Conservation (phyloP, 805 yeast species). For the Saccharomycopsis vini region DNA sequence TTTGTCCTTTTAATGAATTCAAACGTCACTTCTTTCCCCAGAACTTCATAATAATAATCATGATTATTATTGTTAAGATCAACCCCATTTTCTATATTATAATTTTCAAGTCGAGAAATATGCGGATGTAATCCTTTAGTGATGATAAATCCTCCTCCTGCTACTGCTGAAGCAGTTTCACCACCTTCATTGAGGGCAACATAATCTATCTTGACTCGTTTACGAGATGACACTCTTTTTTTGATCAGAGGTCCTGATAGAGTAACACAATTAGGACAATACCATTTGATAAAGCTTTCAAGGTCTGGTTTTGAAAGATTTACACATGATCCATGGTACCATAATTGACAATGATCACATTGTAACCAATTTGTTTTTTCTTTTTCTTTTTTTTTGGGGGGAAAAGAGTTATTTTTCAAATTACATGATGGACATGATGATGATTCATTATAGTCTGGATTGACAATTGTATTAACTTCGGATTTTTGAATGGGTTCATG, state of each 20-base stretch:
- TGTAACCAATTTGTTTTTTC: slow-evolving; percentile 53
- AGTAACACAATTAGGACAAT: slow-evolving; percentile 43
- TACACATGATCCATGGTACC: slow-evolving; percentile 51
- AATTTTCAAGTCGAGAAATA: slow-evolving; percentile 26
- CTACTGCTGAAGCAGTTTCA: slow-evolving; percentile 18
- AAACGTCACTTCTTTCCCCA: slow-evolving; percentile 29
- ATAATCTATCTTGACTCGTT: slow-evolving; percentile 56
- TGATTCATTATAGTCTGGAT: no score
- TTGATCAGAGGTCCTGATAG: neutral
- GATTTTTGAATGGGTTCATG: no score
- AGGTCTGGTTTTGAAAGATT: slow-evolving; percentile 30
- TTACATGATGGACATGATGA: no score
- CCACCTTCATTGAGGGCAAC: slow-evolving; percentile 74
- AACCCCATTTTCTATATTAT: neutral
- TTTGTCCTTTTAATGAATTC: slow-evolving; percentile 30
- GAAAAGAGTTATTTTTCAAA: no score
- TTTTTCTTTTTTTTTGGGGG: no score
- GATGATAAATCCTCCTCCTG: slow-evolving; percentile 34
- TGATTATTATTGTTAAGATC: neutral
- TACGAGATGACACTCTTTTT: slow-evolving; percentile 47
- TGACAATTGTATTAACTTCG: no score
- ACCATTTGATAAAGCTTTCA: slow-evolving; percentile 37
- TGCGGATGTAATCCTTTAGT: slow-evolving; percentile 53
- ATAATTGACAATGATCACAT: slow-evolving; percentile 44
- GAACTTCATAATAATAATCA: slow-evolving; percentile 17